phyloP scores from a whole-genome alignment of 495 filamentous ascomycete species.

The Podospora tetraspora region DNA sequence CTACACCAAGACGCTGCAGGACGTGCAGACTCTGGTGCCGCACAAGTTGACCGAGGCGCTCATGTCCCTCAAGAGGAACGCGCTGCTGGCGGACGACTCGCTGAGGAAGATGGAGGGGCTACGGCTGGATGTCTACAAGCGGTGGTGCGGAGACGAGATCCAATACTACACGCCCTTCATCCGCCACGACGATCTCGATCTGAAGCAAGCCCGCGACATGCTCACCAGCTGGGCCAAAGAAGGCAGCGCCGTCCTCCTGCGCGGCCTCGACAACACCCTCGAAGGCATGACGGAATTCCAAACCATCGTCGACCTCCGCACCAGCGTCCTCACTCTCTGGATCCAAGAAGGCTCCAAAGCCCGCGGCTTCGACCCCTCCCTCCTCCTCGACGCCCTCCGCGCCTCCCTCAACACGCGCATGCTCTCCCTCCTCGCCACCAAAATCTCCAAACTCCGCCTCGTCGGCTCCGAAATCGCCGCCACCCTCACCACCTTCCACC shows the following conservation, averaged over 20 bases:
- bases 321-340: conserved; percentile 69
- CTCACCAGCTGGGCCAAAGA: conserved; percentile 69
- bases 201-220: conserved; percentile 56
- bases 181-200: conserved; percentile 72
- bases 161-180: conserved; percentile 86
- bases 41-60: conserved; percentile 66
- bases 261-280: conserved; percentile 53
- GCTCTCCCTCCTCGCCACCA: conserved; percentile 50
- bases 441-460: conserved; percentile 52
- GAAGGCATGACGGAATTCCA: conserved; percentile 55
- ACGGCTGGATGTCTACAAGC: conserved; percentile 71
- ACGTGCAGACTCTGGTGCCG: conserved; percentile 70
- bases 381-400: conserved; percentile 63
- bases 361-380: conserved; percentile 51
- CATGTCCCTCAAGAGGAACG: conserved; percentile 58
- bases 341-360: conserved; percentile 51
- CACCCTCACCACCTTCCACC: conserved; percentile 41
- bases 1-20: conserved; percentile 70
- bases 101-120: conserved; percentile 62
- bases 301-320: conserved; percentile 61
- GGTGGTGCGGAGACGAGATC: conserved; percentile 81
- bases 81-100: conserved; percentile 64
- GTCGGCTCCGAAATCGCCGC: conserved; percentile 55
- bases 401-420: conserved; percentile 62
- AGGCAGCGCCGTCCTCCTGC: conserved; percentile 59